Evolutionary conservation across 371 early-diverging fungal species (phyloP).

Genomic region (Mortierella sp.): DNA sequence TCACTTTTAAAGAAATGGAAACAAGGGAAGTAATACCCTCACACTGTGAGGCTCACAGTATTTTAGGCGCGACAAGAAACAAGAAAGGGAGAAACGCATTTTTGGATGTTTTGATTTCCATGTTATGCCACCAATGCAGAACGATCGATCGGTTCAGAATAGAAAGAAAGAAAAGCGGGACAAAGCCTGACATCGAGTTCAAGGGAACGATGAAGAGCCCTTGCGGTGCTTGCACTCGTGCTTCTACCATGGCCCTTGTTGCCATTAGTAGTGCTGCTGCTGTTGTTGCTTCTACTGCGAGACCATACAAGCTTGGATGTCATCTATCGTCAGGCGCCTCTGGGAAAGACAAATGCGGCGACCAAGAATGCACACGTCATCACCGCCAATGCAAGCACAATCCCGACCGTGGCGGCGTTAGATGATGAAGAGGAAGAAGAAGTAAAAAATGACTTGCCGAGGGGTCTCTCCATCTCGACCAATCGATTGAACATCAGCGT

Average conservation of each 20-base stretch:
- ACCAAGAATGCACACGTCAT: background rate
- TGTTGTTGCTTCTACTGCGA: background rate
- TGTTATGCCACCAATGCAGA: too few species aligned
- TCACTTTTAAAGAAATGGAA: too few species aligned
- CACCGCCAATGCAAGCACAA: background rate
- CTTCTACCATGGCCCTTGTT: background rate
- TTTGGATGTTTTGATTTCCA: too few species aligned
- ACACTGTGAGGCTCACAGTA: too few species aligned
- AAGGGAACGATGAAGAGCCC: background rate
- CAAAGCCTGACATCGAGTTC: background rate
- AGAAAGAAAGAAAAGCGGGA: background rate
- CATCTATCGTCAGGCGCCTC: background rate
- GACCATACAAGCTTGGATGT: background rate
- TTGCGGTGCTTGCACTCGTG: background rate
- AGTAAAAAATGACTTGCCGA: background rate
- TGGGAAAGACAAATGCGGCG: background rate
- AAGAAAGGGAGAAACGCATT: too few species aligned
- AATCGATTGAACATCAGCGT: constrained; percentile 65
- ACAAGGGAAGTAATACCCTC: too few species aligned
- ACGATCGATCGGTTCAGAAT: background rate
- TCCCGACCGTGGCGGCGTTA: background rate
- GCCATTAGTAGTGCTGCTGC: background rate
- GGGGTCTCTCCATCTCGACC: constrained; percentile 55
- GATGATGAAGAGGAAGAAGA: too few species aligned
- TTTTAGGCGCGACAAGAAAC: too few species aligned